Conservation (phyloP, 106 monocot genomes). For the Apostasia ramifera region DNA sequence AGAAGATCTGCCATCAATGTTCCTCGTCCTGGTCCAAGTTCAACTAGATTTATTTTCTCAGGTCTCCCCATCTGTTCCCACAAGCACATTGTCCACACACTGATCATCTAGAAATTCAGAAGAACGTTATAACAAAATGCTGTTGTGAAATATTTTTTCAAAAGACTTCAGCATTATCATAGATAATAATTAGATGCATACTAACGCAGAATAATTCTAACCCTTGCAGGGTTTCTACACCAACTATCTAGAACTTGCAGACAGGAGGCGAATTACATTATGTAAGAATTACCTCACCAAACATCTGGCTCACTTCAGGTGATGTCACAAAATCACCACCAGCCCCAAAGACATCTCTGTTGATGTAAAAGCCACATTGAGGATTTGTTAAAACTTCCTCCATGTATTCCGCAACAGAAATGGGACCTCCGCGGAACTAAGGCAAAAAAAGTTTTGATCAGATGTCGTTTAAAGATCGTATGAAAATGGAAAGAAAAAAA, state of each 20-base stretch:
- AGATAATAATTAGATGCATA: neutral
- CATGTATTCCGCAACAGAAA: conserved; percentile 96
- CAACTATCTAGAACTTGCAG: neutral
- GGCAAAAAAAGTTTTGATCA: neutral
- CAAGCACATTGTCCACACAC: conserved; percentile 91
- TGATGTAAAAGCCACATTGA: conserved; percentile 79
- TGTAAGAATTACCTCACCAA: conserved; percentile 74
- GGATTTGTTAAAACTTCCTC: conserved; percentile 98
- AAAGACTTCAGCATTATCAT: neutral
- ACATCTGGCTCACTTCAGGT: conserved; percentile 99
- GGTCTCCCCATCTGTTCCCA: conserved; percentile 97
- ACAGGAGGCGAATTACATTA: too few species aligned
- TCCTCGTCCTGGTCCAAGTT: conserved; percentile 95
- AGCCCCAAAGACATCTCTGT: conserved; percentile 81
- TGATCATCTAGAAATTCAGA: conserved; percentile 61
- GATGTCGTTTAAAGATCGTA: too few species aligned
- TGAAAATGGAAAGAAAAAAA: too few species aligned
- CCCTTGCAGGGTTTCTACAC: neutral
- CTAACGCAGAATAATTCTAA: neutral
- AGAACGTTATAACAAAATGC: neutral
- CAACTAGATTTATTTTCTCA: conserved; percentile 64
- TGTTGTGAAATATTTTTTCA: neutral
- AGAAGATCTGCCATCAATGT: conserved; percentile 95
- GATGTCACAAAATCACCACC: conserved; percentile 93
- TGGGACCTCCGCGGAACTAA: conserved; percentile 96